Evolutionary conservation across 768 basidiomycete genomes (phyloP).

Genomic region (Xanthoconium purpureum): DNA sequence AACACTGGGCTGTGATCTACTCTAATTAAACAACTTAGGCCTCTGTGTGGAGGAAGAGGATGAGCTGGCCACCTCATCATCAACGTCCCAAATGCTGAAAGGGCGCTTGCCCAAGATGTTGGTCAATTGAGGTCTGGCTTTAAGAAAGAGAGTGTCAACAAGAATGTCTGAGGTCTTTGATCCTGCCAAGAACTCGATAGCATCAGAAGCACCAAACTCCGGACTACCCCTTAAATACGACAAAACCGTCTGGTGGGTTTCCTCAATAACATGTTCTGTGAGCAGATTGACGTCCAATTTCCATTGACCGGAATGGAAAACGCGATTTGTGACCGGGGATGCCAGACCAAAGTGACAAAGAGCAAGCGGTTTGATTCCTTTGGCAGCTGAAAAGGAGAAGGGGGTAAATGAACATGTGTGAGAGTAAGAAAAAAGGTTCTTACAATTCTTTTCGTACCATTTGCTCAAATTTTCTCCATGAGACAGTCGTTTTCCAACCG

Average conservation of each 20-base stretch:
- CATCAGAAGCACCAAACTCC: neutral
- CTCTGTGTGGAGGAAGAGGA: no score
- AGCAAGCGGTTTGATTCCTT: neutral
- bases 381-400: neutral
- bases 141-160: neutral
- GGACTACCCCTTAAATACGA: neutral
- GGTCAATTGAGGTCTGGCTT: no score
- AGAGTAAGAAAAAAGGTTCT: neutral
- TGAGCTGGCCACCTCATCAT: no score
- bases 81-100: no score
- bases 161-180: neutral
- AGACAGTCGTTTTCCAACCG: neutral
- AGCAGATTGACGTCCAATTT: neutral
- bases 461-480: no score
- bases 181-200: neutral
- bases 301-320: neutral
- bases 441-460: neutral
- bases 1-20: no score
- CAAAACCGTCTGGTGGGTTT: neutral
- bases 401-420: no score
- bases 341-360: neutral
- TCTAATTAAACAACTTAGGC: no score
- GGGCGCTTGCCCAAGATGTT: no score
- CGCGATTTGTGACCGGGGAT: neutral
- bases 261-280: neutral